phyloP scores from a whole-genome alignment of 1,139 yeast genomes.

The Debaryomyces singareniensis region DNA sequence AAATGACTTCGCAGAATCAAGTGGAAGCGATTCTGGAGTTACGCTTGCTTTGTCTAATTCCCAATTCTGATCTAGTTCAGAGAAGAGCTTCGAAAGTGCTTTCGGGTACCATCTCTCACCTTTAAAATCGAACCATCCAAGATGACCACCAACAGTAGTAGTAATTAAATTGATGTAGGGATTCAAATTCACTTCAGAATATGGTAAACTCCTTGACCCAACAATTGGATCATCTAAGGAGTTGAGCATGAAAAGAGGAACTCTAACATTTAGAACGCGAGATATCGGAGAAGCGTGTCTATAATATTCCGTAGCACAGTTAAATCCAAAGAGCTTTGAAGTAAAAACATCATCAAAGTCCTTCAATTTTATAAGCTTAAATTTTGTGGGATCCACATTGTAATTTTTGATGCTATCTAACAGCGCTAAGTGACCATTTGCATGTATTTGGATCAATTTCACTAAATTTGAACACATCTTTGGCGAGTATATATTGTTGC shows the following conservation, averaged over 20 bases:
- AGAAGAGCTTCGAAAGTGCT: slow-evolving; percentile 31
- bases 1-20: slow-evolving; percentile 23
- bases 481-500: slow-evolving; percentile 46
- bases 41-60: slow-evolving; percentile 7
- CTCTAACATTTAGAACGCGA: slow-evolving; percentile 42
- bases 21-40: slow-evolving; percentile 18
- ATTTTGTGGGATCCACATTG: slow-evolving; percentile 27
- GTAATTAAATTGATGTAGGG: slow-evolving; percentile 64
- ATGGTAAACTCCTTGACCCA: slow-evolving; percentile 52
- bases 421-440: slow-evolving; percentile 21
- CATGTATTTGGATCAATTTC: slow-evolving; percentile 37
- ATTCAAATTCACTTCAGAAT: slow-evolving; percentile 51
- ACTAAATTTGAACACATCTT: slow-evolving; percentile 46
- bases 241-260: slow-evolving; percentile 45
- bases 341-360: slow-evolving; percentile 52
- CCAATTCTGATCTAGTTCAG: slow-evolving; percentile 25
- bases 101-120: slow-evolving; percentile 50
- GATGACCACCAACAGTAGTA: slow-evolving; percentile 84
- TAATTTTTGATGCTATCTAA: slow-evolving; percentile 23
- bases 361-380: slow-evolving; percentile 22
- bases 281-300: slow-evolving; percentile 47
- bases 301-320: slow-evolving; percentile 48
- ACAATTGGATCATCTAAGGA: slow-evolving; percentile 56
- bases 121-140: slow-evolving; percentile 49
- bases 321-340: slow-evolving; percentile 48